Conservation (phyloP, 176 grass and related monocot genomes). For the Eleusine coracana region DNA sequence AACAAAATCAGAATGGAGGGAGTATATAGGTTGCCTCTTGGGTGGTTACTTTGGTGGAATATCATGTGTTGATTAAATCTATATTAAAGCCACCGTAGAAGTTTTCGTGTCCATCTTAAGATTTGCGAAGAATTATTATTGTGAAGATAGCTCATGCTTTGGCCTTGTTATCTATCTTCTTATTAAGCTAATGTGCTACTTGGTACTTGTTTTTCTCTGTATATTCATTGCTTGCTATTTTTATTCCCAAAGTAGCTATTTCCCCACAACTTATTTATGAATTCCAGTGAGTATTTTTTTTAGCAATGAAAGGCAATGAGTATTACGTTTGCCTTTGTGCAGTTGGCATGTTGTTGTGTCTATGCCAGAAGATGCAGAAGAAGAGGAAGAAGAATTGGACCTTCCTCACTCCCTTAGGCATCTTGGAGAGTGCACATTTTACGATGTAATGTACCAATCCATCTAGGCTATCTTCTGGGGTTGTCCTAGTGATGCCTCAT, state of each 20-base stretch:
- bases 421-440: slow-evolving; percentile 73
- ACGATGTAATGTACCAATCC: slow-evolving; percentile 58
- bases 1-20: no score
- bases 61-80: slow-evolving; percentile 7
- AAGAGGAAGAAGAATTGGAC: slow-evolving; percentile 59
- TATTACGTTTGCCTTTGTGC: slow-evolving; percentile 41
- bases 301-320: background rate
- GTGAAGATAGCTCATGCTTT: background rate
- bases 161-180: slow-evolving; percentile 5
- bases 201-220: background rate
- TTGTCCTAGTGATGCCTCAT: background rate
- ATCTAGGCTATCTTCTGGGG: slow-evolving; percentile 17
- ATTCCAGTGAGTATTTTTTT: slow-evolving; percentile 15
- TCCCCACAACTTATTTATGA: slow-evolving; percentile 3
- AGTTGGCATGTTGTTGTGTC: slow-evolving; percentile 86
- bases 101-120: slow-evolving; percentile 24
- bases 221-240: background rate
- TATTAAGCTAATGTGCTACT: background rate
- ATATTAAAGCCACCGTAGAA: background rate
- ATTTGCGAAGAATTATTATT: background rate
- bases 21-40: background rate
- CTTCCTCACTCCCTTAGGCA: slow-evolving; percentile 76
- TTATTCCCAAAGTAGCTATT: slow-evolving; percentile 4
- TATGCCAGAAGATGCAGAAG: slow-evolving; percentile 52
- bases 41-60: slow-evolving; percentile 10